Base-by-base conservation (phyloP, 2,329 filamentous ascomycete species). In the Trematosphaeria pertusa region DNA sequence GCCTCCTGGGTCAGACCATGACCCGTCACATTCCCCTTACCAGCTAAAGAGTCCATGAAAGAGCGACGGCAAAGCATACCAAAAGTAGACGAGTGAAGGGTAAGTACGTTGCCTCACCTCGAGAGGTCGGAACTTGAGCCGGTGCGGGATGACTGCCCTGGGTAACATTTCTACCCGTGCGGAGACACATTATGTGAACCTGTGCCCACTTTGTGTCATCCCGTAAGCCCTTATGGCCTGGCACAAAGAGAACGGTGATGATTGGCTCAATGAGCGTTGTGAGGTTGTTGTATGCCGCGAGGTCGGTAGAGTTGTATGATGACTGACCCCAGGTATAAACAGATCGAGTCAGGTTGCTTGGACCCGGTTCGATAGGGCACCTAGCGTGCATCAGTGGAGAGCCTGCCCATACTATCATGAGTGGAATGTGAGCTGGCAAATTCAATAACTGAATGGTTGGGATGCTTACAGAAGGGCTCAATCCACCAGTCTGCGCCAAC, bases 371-470 rank as follows among this genome's bases (percentile, higher is more conserved):
- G 8, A 18, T 21, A 8, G 26, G 19, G 17, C 37, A 41, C 14
- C 32, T 2, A 32, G 26, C 9, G 18, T 17, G 9, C 12, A 9
- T 21, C 5, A 41, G 9, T 5, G 26, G 9, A 5, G 8, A 20
- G 26, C 37, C 20, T 21, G 37, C 37, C 20, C 24, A 41, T 5
- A 20, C 37, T 41, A n/a, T n/a, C n/a, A n/a, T n/a, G n/a, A n/a
- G n/a, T n/a, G n/a, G n/a, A n/a, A n/a, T n/a, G 31, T 33, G 14
- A 7, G 31, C 31, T 28, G 24, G 15, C 15, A 14, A n/a, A 18
- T 31, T 22, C 24, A 30, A 9, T n/a, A 21, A 15, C 15, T 14
- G 19, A 37, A 8, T n/a, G 5, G n/a, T 19, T 7, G 12, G 9
- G 14, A 7, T 6, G 15, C 36, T 38, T 18, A 38, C 36, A 8